Base-by-base conservation (phyloP, 768 basidiomycete species). In the Fibroporia radiculosa region DNA sequence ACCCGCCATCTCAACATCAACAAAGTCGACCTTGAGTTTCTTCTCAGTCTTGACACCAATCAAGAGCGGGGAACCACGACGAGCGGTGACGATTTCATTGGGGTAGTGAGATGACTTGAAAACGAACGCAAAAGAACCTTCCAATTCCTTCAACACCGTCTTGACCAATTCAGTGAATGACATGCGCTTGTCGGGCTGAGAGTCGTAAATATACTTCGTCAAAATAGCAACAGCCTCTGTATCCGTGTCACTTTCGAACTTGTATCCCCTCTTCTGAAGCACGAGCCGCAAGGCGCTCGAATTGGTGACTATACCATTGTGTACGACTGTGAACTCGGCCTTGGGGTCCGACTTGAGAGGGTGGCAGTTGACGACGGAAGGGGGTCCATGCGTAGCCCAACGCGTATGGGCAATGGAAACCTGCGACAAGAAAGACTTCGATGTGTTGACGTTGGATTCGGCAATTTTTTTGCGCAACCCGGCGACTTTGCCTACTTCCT, bases 1-100 rank as follows among this genome's bases (percentile, higher is more conserved):
- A 31, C 82, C 82, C 26, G 86, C 81, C 56, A 98, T 81, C 64
- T 98, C 93, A 45, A 99, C 96, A 66, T 98, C 96, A 37, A 99
- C 95, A 56, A 99, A 98, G 70, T 99, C 96, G 29, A 98, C 95
- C 74, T 99, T 99, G 58, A 99, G 78, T 68, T 98, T 98, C 77
- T 96, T 93, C 63, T 99, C 95, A 14, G 96, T 98, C 82, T 98
- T 98, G 61, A 99, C 95, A 70, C 96, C 96, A 59, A 99, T 80
- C 47, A 98, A 68, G 24, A 99, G 80, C 23, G 96, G 96, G 12
- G 95, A 97, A 55, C 96, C 96, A 58, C 96, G 88, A 56, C 93
- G 92, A 47, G 93, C 92, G 40, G 89, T 88, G 50, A 98, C 93
- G 52, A 93, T 79, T 64, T 98, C 89, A 54, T 95, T 88, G 33